phyloP scores from a whole-genome alignment of 345 rosid genomes.

The Eucalyptus coolabah region DNA sequence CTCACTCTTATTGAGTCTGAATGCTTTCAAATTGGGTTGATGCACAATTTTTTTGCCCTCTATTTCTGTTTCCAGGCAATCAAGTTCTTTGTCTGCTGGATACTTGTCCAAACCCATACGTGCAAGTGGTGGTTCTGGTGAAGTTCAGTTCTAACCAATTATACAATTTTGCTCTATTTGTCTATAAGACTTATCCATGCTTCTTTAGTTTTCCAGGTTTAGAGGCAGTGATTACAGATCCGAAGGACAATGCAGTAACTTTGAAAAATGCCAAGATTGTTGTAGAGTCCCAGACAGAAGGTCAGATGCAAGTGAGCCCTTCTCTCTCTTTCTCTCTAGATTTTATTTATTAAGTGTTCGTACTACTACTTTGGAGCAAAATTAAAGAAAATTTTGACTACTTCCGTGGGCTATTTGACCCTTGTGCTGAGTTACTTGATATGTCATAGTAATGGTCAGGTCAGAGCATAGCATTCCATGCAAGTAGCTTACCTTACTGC shows the following conservation, averaged over 20 bases:
- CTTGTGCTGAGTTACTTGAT: not conserved
- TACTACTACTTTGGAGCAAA: not conserved
- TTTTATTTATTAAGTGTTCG: not conserved
- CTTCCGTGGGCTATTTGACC: not conserved
- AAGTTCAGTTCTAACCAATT: not conserved
- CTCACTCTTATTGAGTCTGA: not conserved
- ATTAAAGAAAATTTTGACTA: not conserved
- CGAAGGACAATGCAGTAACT: conserved; percentile 18
- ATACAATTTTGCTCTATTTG: not conserved
- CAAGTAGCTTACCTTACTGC: not conserved
- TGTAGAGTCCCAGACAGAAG: conserved; percentile 31
- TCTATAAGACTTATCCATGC: not conserved
- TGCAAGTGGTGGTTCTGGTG: conserved; percentile 43
- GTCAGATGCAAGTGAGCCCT: conserved; percentile 33
- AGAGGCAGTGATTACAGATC: conserved; percentile 37
- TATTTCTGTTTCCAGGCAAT: not conserved
- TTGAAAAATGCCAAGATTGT: conserved; percentile 32
- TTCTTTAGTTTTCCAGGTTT: conserved; percentile 10
- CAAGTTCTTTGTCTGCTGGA: not conserved
- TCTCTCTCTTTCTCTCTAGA: not conserved
- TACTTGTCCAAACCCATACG: conserved; percentile 11
- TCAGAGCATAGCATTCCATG: not conserved
- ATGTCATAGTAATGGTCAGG: not conserved
- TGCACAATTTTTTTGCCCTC: not conserved
- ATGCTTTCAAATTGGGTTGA: not conserved